Evolutionary conservation across 768 basidiomycete genomes (phyloP), one percentile per base, ranked within the genome.

Genomic region (Lyophyllum shimeji): DNA sequence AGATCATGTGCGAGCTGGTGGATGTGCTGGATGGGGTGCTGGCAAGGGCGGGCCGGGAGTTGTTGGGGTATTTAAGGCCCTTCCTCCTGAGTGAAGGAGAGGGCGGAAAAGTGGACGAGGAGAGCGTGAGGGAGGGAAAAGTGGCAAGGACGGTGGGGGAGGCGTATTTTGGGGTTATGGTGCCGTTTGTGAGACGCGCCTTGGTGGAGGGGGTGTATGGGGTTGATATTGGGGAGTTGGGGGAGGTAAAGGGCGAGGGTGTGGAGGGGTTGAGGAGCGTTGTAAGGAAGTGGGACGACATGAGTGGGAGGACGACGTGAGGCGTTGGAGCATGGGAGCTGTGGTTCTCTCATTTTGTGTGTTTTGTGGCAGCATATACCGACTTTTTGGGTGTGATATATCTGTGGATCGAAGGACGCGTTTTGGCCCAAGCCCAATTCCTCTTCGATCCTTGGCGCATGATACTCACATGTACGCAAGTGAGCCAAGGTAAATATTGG

Each of bases 131-230:
- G 29, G 63, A 56, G 61, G 63, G 44, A 66, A 70, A 58, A 29
- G 70, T 83, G 3, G 69, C 74, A 42, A 65, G 69, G 40, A 82
- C 81, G 0, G 78, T 74, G 8, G 85, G 84, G 6, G 68, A 76
- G 44, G 84, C 83, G 21, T 93, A 85, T 59, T 78, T 82, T 46
- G 70, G 71, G 15, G 75, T 86, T 15, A 73, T 93, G 45, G 80
- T 86, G n/a, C 86, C 89, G 12, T 95, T 89, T 65, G 63, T 90
- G 60, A 72, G 80, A 63, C 76, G 85, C 20, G 93, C 87, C 4
- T 65, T 93, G 45, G 78, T 83, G 20, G 85, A 90, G 63, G 91
- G 92, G 2, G 86, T 93, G 23, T 94, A 89, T 72, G 82, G 84
- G 0, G 52, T 69, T 20, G 63, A 63, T 59, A 61, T 58, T 9